Evolutionary conservation across 148 eudicot genomes (phyloP).

Genomic region (Pouteria glomerata): DNA sequence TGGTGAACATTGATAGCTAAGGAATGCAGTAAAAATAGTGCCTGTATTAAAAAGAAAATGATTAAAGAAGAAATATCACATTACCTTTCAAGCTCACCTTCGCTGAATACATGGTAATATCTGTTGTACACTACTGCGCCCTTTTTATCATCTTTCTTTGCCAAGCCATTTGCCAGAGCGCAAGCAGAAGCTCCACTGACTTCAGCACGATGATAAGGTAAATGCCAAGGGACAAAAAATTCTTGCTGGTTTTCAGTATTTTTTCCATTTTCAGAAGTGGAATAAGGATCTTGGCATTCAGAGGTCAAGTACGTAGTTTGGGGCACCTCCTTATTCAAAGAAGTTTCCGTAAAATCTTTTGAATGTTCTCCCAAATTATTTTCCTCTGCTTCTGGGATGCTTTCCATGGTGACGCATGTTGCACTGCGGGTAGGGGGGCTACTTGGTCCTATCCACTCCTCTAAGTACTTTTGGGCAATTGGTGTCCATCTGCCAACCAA

Average conservation of each 20-base stretch:
- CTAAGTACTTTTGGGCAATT: constrained; percentile 57
- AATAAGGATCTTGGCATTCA: constrained; percentile 16
- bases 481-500: constrained; percentile 93
- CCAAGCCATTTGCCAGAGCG: constrained; percentile 79
- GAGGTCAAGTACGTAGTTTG: constrained; percentile 12
- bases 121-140: constrained; percentile 93
- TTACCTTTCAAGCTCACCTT: constrained; percentile 98
- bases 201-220: constrained; percentile 97
- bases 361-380: constrained; percentile 18
- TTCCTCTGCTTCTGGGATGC: constrained; percentile 82
- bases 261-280: constrained; percentile 15
- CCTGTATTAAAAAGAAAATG: not conserved
- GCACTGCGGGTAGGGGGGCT: constrained; percentile 61
- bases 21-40: not conserved
- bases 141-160: constrained; percentile 89
- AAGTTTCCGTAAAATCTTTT: constrained; percentile 23
- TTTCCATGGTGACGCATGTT: constrained; percentile 43
- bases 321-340: constrained; percentile 15
- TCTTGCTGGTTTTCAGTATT: constrained; percentile 55
- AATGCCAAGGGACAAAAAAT: constrained; percentile 97
- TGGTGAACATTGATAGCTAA: not conserved
- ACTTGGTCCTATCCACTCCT: constrained; percentile 92
- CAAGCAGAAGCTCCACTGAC: constrained; percentile 77
- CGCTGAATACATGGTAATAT: constrained; percentile 91
- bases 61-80: not conserved